Base-by-base conservation (phyloP, 345 rosid species). In the Eucalyptus guilfoylei region DNA sequence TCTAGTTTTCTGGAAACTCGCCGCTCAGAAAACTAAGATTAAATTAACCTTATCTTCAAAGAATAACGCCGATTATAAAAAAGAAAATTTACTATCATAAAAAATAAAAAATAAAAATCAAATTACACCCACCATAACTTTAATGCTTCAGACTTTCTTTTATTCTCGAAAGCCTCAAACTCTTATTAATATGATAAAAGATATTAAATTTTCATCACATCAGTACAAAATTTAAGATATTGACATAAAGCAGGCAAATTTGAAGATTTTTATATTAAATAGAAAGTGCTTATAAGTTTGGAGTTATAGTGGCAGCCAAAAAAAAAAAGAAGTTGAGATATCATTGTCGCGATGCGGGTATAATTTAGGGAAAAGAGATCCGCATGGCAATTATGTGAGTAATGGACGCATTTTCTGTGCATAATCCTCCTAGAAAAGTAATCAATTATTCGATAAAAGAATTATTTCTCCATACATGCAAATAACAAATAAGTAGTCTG, bases 111-210 rank as follows among this genome's bases (percentile, higher is more conserved):
- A 4, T n/a, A n/a, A n/a, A n/a, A n/a, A n/a, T n/a, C n/a, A 2
- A 34, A 9, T 17, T 9, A 34, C 17, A 32, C 24, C 4, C 11
- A 69, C 24, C 37, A 9, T 34, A 2, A 34, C 2, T 1, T 24
- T 0, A 64, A 5, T n/a, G 37, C 8, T 8, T 32, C 1, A 34
- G 0, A 67, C 2, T 3, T 34, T 17, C 8, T 1, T 67, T n/a
- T 15, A 1, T 14, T 7, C 23, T 16, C 80, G 1, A 32, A 16
- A n/a, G 23, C 40, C 23, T 32, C 80, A 3, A 72, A 72, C 8
- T 34, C 12, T 6, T 69, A 30, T 13, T 30, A 30, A 6, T 62
- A 6, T 30, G 9, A 62, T 6, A 30, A 30, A 62, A 62, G 1
- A 14, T 69, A 21, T 10, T 69, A 16, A 32, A 16, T 34, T 69